Percentiles rank a stretch among this genome's conserved stretches.
phyloP scores from a whole-genome alignment of 768 basidiomycete species.

The Sistotremastrum suecicum region DNA sequence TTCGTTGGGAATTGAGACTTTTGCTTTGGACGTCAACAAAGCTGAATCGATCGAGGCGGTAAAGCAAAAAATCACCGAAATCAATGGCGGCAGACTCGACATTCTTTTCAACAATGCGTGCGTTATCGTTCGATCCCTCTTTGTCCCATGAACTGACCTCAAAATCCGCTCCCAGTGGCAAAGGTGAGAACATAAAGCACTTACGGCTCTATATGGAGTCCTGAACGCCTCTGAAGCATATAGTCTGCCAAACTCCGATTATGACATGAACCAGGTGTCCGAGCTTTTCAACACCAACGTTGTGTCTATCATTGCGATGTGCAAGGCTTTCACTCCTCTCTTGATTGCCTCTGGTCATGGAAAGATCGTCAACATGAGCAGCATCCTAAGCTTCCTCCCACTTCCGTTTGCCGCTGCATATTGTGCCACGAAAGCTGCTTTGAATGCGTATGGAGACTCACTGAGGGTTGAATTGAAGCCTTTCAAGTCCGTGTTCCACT shows the following conservation, averaged over 20 bases:
- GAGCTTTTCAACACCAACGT: slow-evolving; percentile 10
- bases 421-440: slow-evolving; percentile 8
- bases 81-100: slow-evolving; percentile 7
- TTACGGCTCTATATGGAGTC: background rate
- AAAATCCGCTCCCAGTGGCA: background rate
- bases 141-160: no score
- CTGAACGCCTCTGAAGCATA: background rate
- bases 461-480: slow-evolving; percentile 9
- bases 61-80: background rate
- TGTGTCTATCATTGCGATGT: slow-evolving; percentile 9
- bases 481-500: slow-evolving; percentile 4
- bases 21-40: slow-evolving; percentile 8
- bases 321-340: slow-evolving; percentile 8
- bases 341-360: slow-evolving; percentile 6
- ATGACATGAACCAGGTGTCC: slow-evolving; percentile 4
- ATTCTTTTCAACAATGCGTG: slow-evolving; percentile 12
- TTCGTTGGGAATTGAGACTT: slow-evolving; percentile 2
- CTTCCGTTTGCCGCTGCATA: slow-evolving; percentile 6
- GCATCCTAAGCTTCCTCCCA: slow-evolving; percentile 7
- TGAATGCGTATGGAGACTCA: slow-evolving; percentile 10
- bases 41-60: slow-evolving; percentile 3
- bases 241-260: slow-evolving; percentile 4
- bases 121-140: background rate
- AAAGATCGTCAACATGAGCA: slow-evolving; percentile 10
- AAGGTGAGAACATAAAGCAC: background rate